Base-by-base conservation (phyloP, 1,284 basidiomycete species). In the Microstroma glucosiphilum region DNA sequence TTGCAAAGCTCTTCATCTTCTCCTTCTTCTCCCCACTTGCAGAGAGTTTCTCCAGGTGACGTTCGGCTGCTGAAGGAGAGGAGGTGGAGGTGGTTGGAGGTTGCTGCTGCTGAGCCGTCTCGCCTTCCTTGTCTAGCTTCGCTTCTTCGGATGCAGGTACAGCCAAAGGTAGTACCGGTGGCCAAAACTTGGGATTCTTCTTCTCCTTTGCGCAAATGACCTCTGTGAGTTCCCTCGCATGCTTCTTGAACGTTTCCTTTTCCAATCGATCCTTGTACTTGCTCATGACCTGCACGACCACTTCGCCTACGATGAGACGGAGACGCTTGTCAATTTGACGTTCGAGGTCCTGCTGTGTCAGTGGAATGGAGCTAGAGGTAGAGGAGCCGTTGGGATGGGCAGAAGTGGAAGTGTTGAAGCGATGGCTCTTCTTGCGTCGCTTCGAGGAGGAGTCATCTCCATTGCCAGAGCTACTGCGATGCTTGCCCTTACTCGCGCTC, bases 1-100 rank as follows among this genome's bases (percentile, higher is more conserved):
- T 92, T 46, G 90, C 85, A 78, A 94, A 99, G 70, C 89, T 86
- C 81, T 92, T 96, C 79, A 98, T 92, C 82, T 97, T 97, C 55
- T 80, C 76, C 53, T 84, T 82, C 79, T 97, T 97, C 66, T 96
- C 92, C 0, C 91, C 88, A 0, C 90, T 87, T 3, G 30, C 30
- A 9, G 30, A 37, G 30, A 37, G 30, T 9, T 37, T 37, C 9
- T 37, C 30, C 9, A 37, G 30, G 30, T 37, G 9, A 9, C 30
- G 30, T 9, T 37, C 30, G 9, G 30, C 30, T 37, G 30, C 30
- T 9, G 30, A 37, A 37, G 30, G 30, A 37, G 30, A 37, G 9
- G 30, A 37, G 9, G 30, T 37, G 9, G 30, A 37, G 30, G 30
- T 37, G 66, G 65, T 12, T 70, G 19, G 13, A 40, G 55, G 11